Evolutionary conservation across 495 filamentous ascomycete genomes (phyloP), one percentile per base, ranked within the genome.

Genomic region (Tuber aestivum): DNA sequence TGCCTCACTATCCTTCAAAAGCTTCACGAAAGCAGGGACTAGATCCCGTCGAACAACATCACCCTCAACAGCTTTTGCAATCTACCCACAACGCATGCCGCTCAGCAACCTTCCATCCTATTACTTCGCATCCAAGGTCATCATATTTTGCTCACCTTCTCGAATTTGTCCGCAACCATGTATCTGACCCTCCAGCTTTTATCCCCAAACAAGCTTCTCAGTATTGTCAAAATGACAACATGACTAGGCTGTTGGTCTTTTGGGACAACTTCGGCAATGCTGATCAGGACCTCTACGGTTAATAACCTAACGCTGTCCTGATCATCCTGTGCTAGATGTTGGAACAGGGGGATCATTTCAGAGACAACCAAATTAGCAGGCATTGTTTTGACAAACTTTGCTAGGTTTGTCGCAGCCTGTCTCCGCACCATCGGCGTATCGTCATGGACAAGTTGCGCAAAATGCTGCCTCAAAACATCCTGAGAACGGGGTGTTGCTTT

Each of bases 121-220:
- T 65, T 65, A 35, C 56, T 35, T 3, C 14, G 27, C 27, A 50
- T 45, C 42, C 10, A 41, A 27, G 32, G n/a, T 68, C 41, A 50
- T 3, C n/a, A 27, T 42, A 71, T 41, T 42, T 76, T 77, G 48
- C 82, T 61, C 83, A 94, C 94, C 93, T 98, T 98, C 85, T 98
- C 95, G 82, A 97, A 99, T 85, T 94, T 89, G 84, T 99, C 95
- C 41, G 96, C 95, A 76, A 99, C 96, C 96, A 98, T 99, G 84
- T 98, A 99, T 83, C 95, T 89, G 71, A 99, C 95, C 80, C 95
- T 90, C 95, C 95, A 99, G 86, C 96, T 97, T 88, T 97, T 97
- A 84, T 99, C 95, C 82, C 97, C 94, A 85, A 98, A 97, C 78
- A 99, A 85, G 85, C 87, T 95, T 79, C 95, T 91, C 82, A 99